phyloP scores from a whole-genome alignment of 2,329 filamentous ascomycete genomes.

The Colletotrichum filicis region DNA sequence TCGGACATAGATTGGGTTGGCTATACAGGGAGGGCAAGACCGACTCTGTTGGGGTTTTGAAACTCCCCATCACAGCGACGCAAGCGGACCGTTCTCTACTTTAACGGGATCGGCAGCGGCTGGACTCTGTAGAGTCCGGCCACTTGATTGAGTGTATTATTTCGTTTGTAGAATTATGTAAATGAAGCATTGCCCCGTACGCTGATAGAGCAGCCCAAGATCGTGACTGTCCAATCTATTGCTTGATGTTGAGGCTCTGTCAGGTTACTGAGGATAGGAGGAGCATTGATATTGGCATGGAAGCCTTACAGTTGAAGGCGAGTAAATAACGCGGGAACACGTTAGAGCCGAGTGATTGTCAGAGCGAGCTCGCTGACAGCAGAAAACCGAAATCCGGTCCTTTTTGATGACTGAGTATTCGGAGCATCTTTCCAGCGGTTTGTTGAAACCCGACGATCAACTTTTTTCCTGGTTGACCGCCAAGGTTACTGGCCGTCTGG shows the following conservation, averaged over 20 bases:
- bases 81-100: not conserved
- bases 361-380: not conserved
- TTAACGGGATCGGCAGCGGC: not conserved
- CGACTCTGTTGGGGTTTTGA: not conserved
- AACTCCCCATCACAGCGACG: not conserved
- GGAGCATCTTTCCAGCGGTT: not conserved
- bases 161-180: conserved; percentile 35
- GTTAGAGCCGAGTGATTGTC: not conserved
- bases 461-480: not conserved
- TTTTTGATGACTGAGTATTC: not conserved
- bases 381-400: not conserved
- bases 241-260: no score
- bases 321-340: not conserved
- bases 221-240: no score
- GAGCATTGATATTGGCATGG: not conserved
- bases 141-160: conserved; percentile 23
- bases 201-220: not conserved
- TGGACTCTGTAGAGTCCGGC: not conserved
- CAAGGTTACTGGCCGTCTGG: not conserved
- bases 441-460: not conserved
- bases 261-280: not conserved
- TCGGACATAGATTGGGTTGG: conserved; percentile 17
- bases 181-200: conserved; percentile 1
- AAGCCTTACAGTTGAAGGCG: not conserved
- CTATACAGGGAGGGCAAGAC: not conserved